Percentiles rank a stretch among this genome's conserved stretches.
These are phyloP conservation scores for Lichina pygmaea DNA, from an alignment of 495 filamentous ascomycete species.

Conservation along the genomic window DNA sequence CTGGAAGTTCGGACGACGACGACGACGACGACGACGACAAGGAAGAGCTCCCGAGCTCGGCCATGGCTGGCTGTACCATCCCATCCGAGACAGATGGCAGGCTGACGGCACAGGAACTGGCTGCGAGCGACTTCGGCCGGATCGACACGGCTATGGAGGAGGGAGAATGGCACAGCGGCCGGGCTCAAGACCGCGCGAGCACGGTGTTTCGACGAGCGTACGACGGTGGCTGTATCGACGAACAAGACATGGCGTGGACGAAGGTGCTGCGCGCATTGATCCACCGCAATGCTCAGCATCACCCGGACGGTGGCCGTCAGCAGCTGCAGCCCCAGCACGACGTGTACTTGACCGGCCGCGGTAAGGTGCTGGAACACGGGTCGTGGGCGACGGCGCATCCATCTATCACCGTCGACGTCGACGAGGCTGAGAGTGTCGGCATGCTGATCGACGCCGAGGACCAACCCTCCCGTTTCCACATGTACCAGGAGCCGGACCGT, in stretches of 20 bases:
- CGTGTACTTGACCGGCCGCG: conserved; percentile 10
- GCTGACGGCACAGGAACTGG: conserved; percentile 9
- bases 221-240: conserved; percentile 9
- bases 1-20: background rate
- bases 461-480: conserved; percentile 8
- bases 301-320: conserved; percentile 6
- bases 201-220: conserved; percentile 7
- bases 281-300: conserved; percentile 3
- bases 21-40: conserved; percentile 1
- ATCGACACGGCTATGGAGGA: conserved; percentile 6
- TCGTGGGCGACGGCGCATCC: conserved; percentile 13
- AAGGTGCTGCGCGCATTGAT: conserved; percentile 11
- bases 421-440: conserved; percentile 6
- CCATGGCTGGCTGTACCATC: conserved; percentile 7
- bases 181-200: conserved; percentile 2
- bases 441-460: conserved; percentile 4
- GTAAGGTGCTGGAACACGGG: conserved; percentile 8
- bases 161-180: conserved; percentile 1
- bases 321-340: conserved; percentile 3
- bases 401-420: conserved; percentile 8
- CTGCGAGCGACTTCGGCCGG: conserved; percentile 6
- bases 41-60: conserved; percentile 4
- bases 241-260: conserved; percentile 12
- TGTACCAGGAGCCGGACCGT: conserved; percentile 12
- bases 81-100: conserved; percentile 5